These are phyloP conservation scores for Tylopilus subfusipes DNA, from an alignment of 768 basidiomycete species.

Conservation along the genomic window DNA sequence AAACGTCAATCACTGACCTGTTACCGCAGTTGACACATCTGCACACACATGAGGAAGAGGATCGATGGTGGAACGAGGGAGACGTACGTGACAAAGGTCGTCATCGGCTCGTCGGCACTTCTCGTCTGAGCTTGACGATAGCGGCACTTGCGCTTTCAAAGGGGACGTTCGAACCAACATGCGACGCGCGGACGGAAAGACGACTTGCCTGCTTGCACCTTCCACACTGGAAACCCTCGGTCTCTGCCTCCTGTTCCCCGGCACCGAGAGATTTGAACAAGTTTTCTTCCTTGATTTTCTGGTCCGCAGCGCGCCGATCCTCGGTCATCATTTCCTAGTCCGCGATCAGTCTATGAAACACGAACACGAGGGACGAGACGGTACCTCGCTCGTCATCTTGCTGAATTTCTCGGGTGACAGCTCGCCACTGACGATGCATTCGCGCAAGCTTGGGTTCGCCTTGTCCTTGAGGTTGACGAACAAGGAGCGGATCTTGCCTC, in stretches of 20 bases:
- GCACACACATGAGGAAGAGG: conserved; percentile 2
- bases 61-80: background rate
- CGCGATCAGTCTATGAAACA: background rate
- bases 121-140: conserved; percentile 97
- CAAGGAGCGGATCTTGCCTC: conserved; percentile 78
- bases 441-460: conserved; percentile 82
- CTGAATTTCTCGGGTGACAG: conserved; percentile 66
- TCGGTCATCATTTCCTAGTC: conserved; percentile 92
- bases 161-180: background rate
- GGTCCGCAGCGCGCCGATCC: conserved; percentile 80
- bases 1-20: conserved; percentile 34
- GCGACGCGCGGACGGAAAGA: background rate
- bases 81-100: conserved; percentile 86
- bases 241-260: conserved; percentile 87
- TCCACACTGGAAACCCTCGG: conserved; percentile 95
- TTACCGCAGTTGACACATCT: conserved; percentile 70
- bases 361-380: background rate
- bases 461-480: conserved; percentile 96
- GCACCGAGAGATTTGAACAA: conserved; percentile 90
- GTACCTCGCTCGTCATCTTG: conserved; percentile 77
- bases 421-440: conserved; percentile 81
- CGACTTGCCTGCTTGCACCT: conserved; percentile 80
- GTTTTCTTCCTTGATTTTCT: conserved; percentile 80
- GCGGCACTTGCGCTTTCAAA: conserved; percentile 78
- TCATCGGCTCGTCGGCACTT: conserved; percentile 99